phyloP scores from a whole-genome alignment of 441 rosid genomes.

The Gossypium laxum region DNA sequence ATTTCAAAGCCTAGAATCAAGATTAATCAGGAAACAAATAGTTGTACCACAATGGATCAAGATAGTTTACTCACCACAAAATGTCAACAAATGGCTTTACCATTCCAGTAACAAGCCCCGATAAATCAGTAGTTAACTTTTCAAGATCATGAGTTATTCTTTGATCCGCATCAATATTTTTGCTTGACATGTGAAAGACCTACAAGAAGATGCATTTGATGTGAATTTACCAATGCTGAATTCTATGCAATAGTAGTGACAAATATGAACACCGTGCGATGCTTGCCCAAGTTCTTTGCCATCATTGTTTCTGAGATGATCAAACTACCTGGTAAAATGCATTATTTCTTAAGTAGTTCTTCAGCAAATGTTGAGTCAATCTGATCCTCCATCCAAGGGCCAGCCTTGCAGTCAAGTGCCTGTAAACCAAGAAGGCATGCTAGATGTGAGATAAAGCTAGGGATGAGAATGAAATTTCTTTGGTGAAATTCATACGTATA shows the following conservation, averaged over 20 bases:
- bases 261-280: neutral
- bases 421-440: slow-evolving; percentile 24
- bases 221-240: neutral
- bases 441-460: neutral
- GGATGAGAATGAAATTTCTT: neutral
- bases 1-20: slow-evolving; percentile 7
- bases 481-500: neutral
- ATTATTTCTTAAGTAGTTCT: slow-evolving; percentile 80
- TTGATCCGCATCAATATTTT: slow-evolving; percentile 90
- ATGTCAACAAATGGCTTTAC: slow-evolving; percentile 97
- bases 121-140: slow-evolving; percentile 70
- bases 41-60: slow-evolving; percentile 1
- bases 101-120: slow-evolving; percentile 96
- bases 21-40: slow-evolving; percentile 14
- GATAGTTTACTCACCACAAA: slow-evolving; percentile 56
- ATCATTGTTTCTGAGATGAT: slow-evolving; percentile 11
- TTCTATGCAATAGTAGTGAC: neutral
- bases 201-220: slow-evolving; percentile 23
- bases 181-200: slow-evolving; percentile 92
- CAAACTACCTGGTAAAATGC: slow-evolving; percentile 82
- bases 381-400: slow-evolving; percentile 97
- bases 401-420: slow-evolving; percentile 77
- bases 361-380: slow-evolving; percentile 79
- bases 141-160: slow-evolving; percentile 92
- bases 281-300: neutral